Evolutionary conservation across 2,329 filamentous ascomycete genomes (phyloP), one percentile per base, ranked within the genome.

Genomic region (Mollisia scopiformis): DNA sequence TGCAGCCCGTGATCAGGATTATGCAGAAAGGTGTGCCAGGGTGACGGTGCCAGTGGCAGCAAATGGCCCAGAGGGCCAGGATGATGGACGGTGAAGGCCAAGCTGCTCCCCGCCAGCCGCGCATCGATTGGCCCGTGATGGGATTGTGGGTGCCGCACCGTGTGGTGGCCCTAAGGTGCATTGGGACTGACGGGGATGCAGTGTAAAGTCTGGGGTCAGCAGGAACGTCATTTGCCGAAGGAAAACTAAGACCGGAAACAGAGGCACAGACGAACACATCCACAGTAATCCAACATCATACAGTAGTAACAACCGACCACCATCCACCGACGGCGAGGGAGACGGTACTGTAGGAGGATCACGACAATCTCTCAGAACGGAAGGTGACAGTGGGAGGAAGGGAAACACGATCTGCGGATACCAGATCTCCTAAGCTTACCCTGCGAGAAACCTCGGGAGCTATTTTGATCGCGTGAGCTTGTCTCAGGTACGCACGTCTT

Each of bases 261-360:
- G 43, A n/a, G n/a, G n/a, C n/a, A n/a, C n/a, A n/a, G n/a, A n/a
- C n/a, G n/a, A n/a, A n/a, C n/a, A n/a, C n/a, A n/a, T n/a, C n/a
- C 39, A n/a, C 21, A 43, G 6, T 43, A 7, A 43, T 7, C 39
- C 39, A 43, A 43, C 39, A 43, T 16, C 6, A 33, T 13, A 6
- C 16, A 43, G n/a, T 6, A 30, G 13, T 16, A n/a, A 23, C 21
- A 10, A 46, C 35, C 61, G 57, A 59, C 61, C 35, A 49, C 55
- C 37, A 63, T 58, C 28, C 56, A 53, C 33, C 58, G 61, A 61
- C 61, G 55, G 47, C 61, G 51, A 63, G 58, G 43, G 55, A 41
- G 25, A 31, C 1, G n/a, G n/a, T n/a, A n/a, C n/a, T n/a, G n/a
- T n/a, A n/a, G n/a, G n/a, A n/a, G n/a, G n/a, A 51, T 19, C 33